Evolutionary conservation across 148 eudicot genomes (phyloP).

Genomic region (Vaccinium darrowii): DNA sequence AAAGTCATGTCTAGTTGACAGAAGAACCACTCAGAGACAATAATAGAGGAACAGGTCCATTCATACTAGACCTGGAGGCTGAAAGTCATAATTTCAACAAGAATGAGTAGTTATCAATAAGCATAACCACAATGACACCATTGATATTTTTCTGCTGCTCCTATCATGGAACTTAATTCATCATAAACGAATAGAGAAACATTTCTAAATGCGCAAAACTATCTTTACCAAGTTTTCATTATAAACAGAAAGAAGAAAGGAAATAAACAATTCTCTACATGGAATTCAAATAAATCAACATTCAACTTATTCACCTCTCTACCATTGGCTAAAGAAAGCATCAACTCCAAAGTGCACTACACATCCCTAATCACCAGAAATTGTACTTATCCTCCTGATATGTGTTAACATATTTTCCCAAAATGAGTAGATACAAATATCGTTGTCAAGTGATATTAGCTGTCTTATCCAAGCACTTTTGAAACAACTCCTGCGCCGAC

Average conservation of each 20-base stretch:
- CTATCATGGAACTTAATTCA: background rate
- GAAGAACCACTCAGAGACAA: background rate
- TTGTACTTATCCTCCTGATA: background rate
- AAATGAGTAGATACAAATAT: background rate
- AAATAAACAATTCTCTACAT: background rate
- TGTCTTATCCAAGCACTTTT: conserved; percentile 48
- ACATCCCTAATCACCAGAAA: background rate
- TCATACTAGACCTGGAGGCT: background rate
- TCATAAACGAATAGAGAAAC: background rate
- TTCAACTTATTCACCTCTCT: background rate
- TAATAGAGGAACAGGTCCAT: background rate
- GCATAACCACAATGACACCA: background rate
- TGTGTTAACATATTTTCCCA: conserved; percentile 1
- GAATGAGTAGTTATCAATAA: background rate
- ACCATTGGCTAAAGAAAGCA: background rate
- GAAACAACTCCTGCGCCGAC: conserved; percentile 81
- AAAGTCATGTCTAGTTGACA: background rate
- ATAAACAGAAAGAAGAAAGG: background rate
- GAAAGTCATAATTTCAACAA: background rate
- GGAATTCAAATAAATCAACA: background rate
- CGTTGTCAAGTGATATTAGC: background rate
- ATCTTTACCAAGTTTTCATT: background rate
- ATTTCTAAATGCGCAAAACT: background rate
- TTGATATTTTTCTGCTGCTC: background rate
- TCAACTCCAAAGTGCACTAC: background rate